Evolutionary conservation across 805 yeast genomes (phyloP), one percentile per base, ranked within the genome.

Genomic region (Suhomyces pyralidae): DNA sequence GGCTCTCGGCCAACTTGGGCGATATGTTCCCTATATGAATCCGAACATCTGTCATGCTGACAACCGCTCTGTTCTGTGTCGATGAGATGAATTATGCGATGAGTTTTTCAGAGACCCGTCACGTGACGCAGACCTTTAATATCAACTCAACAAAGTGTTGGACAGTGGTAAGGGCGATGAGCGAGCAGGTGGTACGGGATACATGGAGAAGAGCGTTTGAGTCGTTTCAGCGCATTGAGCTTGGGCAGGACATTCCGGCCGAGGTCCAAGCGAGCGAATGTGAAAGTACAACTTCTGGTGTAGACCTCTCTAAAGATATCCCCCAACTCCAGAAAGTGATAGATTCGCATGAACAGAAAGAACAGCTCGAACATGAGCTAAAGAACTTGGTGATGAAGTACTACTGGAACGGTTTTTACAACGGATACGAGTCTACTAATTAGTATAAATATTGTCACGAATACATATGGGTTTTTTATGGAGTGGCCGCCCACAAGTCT

Each of bases 21-120:
- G 94, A 83, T 34, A 90, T 78, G 51, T 82, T 79, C 7, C 96
- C 94, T 14, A 90, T 82, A 61, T 86, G 88, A 14, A 90, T 61
- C 7, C 69, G 45, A 10, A 36, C 38, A 7, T 43, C 45, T 5
- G 25, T 22, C 25, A 22, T 22, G 7, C 25, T 22, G 25, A 5
- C 25, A 22, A 22, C 25, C n/a, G n/a, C n/a, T n/a, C n/a, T n/a
- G n/a, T n/a, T n/a, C n/a, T n/a, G n/a, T n/a, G n/a, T n/a, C n/a
- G 28, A 17, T 20, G 28, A 24, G 25, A n/a, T 42, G 45, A 6
- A 10, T n/a, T 2, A 5, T 14, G 30, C 25, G 45, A 42, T 42
- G 45, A 42, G 45, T 20, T 42, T 22, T 42, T 38, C 42, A 38
- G 20, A n/a, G 12, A 2, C 9, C 3, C 1, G 42, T 38, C 42